Base-by-base conservation (phyloP, 768 basidiomycete species). In the Brasilioporus rufonigricans region DNA sequence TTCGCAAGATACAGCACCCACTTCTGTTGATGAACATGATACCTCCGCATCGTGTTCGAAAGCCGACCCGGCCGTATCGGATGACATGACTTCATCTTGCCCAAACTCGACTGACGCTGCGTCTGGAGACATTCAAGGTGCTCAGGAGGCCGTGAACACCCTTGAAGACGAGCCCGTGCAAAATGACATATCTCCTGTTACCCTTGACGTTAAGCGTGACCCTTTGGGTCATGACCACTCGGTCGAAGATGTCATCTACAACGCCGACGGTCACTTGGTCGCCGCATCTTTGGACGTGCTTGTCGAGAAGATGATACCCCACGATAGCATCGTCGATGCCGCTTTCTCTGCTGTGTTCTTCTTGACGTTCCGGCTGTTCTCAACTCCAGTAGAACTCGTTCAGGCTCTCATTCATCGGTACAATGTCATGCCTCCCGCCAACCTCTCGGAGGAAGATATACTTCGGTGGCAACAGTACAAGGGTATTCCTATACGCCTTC, bases 251-350 rank as follows among this genome's bases (percentile, higher is more conserved):
- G 89, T 96, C 46, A 84, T 88, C 5, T 94, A 93, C 76, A 97
- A 95, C 68, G 79, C 80, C 43, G 94, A 98, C 13, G 95, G 94
- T 3, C 82, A 85, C 59, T 84, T 98, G 19, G 89, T 94, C 11
- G 95, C 93, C 23, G 97, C 93, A 2, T 93, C 93, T 5, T 76
- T 99, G 57, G 80, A 80, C 18, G 94, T 87, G 1, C 77, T 99
- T 40, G 88, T 98, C n/a, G 94, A 96, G 74, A 94, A 93, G 74
- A 89, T 98, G 87, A 96, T 96, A 19, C 93, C 95, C 5, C 92
- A 97, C 66, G 93, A 93, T 65, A 86, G 85, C 54, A 82, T 94
- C 41, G 92, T 93, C 51, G 95, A 98, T 65, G 77, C 89, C 18
- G 83, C 86, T 0, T 95, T 98, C 69, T 81, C 87, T 14, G 83